Evolutionary conservation across 768 basidiomycete genomes (phyloP).

Genomic region (Gloeostereum incarnatum): DNA sequence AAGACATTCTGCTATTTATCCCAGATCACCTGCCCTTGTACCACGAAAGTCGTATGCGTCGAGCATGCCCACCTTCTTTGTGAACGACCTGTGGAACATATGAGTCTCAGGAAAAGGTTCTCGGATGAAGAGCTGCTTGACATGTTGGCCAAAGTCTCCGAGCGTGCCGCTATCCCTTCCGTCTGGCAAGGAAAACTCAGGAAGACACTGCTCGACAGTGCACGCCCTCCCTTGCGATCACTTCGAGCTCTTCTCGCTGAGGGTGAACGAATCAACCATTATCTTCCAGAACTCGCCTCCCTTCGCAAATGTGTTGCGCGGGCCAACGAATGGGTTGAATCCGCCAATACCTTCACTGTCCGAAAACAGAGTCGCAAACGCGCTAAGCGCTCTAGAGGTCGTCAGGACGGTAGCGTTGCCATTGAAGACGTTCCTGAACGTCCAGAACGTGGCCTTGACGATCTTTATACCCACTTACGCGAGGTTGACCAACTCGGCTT

Average conservation of each 20-base stretch:
- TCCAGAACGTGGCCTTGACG: conserved; percentile 62
- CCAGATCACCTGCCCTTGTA: conserved; percentile 79
- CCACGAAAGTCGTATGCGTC: conserved; percentile 71
- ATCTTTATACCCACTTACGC: conserved; percentile 56
- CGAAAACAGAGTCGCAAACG: conserved; percentile 78
- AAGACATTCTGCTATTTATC: conserved; percentile 94
- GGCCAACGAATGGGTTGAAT: conserved; percentile 86
- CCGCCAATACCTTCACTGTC: conserved; percentile 67
- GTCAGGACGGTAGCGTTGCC: conserved; percentile 36
- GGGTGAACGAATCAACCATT: conserved; percentile 77
- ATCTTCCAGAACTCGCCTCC: conserved; percentile 58
- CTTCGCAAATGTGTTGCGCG: conserved; percentile 73
- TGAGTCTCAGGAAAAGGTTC: conserved; percentile 70
- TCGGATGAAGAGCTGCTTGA: conserved; percentile 71
- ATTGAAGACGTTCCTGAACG: conserved; percentile 54
- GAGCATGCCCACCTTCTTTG: conserved; percentile 80
- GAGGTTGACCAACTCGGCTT: conserved; percentile 80
- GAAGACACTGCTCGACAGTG: conserved; percentile 56
- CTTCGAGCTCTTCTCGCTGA: conserved; percentile 80
- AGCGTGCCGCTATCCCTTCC: conserved; percentile 64
- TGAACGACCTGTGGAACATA: conserved; percentile 35
- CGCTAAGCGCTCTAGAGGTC: conserved; percentile 52
- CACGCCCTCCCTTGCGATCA: conserved; percentile 64
- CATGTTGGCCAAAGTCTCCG: conserved; percentile 52
- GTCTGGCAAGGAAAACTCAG: conserved; percentile 69